Evolutionary conservation across 1,284 basidiomycete genomes (phyloP), one percentile per base, ranked within the genome.

Genomic region (Ganoderma leucocontextum): DNA sequence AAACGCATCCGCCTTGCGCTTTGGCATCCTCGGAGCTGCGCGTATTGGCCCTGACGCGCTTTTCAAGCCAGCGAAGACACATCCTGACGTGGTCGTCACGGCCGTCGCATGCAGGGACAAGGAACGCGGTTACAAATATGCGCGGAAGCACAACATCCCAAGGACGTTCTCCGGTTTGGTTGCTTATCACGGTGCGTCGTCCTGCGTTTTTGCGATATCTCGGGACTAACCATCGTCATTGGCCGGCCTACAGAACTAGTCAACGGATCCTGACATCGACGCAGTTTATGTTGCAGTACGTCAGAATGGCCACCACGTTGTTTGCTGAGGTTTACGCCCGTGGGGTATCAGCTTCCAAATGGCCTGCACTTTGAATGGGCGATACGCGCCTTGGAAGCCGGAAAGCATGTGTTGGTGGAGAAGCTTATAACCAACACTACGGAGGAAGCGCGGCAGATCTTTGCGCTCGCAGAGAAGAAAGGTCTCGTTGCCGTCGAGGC

Each of bases 311-410:
- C 12, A 49, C n/a, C n/a, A n/a, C n/a, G n/a, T n/a, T n/a, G n/a
- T n/a, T n/a, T 25, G 47, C 47, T 7, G 10, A 33, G 2, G 33
- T 42, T n/a, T 63, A n/a, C 36, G 1, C 22, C 42, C 13, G 8
- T 19, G 42, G 42, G n/a, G 15, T 35, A 67, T 19, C 66, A 90
- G 85, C 82, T 92, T 0, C 91, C 91, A 0, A 91, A 91, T 71
- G 86, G 85, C 2, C 78, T 92, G n/a, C 91, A 93, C 74, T 91
- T 84, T 70, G 91, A 93, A 73, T 94, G 91, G 91, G 90, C 91
- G 0, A 89, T 91, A 85, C 92, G 91, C 72, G 89, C 90, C 6
- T 82, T 94, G 33, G 79, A 81, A 8, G 88, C 89, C 0, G 89
- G 90, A 2, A 93, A 94, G 76, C 91, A 93, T 73, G 91, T 93